A percentile compares a stretch with the other conserved stretches of the same genome.
These are phyloP conservation scores for Phialocephala sp. DNA, from an alignment of 2,329 filamentous ascomycete species.

Conservation along the genomic window DNA sequence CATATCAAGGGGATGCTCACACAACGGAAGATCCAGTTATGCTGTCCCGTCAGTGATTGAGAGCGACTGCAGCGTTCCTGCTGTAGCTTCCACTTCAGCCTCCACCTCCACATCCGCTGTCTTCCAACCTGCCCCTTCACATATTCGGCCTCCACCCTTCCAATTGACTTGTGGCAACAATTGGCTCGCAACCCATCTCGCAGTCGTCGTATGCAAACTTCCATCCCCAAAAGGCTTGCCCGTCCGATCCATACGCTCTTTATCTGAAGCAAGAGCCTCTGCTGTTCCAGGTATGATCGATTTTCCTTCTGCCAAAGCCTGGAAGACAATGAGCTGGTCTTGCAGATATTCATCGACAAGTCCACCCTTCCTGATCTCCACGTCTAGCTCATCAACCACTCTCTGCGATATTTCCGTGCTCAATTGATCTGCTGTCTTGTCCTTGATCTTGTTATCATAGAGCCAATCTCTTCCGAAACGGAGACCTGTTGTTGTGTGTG, in stretches of 20 bases:
- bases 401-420: constrained; percentile 49
- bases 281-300: constrained; percentile 44
- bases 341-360: constrained; percentile 63
- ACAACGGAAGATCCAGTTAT: not conserved
- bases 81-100: not conserved
- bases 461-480: constrained; percentile 57
- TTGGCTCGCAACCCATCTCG: constrained; percentile 61
- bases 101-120: not conserved
- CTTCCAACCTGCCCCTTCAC: constrained; percentile 52
- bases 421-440: constrained; percentile 39
- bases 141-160: constrained; percentile 57
- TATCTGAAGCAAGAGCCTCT: constrained; percentile 29
- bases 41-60: not conserved
- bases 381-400: constrained; percentile 53
- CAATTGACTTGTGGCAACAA: constrained; percentile 56
- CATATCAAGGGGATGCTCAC: too few species aligned
- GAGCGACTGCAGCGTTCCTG: not conserved
- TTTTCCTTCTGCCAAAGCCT: constrained; percentile 59
- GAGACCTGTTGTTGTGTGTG: constrained; percentile 52
- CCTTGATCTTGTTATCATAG: constrained; percentile 48
- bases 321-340: constrained; percentile 66
- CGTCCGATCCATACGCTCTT: constrained; percentile 50
- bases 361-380: constrained; percentile 52
- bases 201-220: constrained; percentile 62
- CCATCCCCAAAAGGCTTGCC: constrained; percentile 61